A percentile compares a stretch with the other conserved stretches of the same genome.
These are phyloP conservation scores for Anthoceros angustus DNA, from an alignment of 225 moss, liverwort and hornwort species.

Conservation along the genomic window DNA sequence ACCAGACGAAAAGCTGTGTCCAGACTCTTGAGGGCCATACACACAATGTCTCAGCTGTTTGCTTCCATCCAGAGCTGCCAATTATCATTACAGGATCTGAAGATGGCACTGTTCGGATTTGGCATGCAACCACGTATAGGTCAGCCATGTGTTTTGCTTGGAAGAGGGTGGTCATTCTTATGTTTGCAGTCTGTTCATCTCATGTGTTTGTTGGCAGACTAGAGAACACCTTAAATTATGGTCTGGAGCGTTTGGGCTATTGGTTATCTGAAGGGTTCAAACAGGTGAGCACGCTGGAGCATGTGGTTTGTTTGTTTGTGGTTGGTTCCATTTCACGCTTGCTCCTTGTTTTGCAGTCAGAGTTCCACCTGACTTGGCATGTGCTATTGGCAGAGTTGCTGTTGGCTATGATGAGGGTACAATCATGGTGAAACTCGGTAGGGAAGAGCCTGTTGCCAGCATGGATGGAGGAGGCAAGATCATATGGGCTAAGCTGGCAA, in stretches of 20 bases:
- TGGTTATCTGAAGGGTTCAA: conserved; percentile 71
- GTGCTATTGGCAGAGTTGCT: conserved; percentile 81
- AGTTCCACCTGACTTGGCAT: no score
- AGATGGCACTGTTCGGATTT: conserved; percentile 95
- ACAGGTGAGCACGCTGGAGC: conserved; percentile 32
- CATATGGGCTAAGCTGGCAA: conserved; percentile 70
- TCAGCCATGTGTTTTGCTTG: conserved; percentile 6
- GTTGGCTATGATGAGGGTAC: conserved; percentile 97
- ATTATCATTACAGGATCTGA: conserved; percentile 89
- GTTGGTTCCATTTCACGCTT: not conserved
- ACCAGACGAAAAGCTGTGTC: conserved; percentile 98
- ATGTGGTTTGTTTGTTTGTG: not conserved
- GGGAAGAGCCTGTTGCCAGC: conserved; percentile 95
- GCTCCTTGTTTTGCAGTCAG: not conserved
- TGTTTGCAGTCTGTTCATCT: conserved; percentile 3
- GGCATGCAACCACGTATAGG: conserved; percentile 96
- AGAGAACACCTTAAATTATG: conserved; percentile 91
- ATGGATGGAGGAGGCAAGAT: conserved; percentile 96
- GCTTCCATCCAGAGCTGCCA: conserved; percentile 93
- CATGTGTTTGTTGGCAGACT: conserved; percentile 28
- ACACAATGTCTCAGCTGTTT: conserved; percentile 34
- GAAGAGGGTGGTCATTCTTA: not conserved
- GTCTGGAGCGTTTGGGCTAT: conserved; percentile 94
- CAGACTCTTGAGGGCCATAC: conserved; percentile 94
- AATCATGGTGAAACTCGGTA: conserved; percentile 93